Percentiles rank a stretch among this genome's conserved stretches.
Conservation (phyloP, 2,329 filamentous ascomycete genomes). For the Colletotrichum echinochloae region DNA sequence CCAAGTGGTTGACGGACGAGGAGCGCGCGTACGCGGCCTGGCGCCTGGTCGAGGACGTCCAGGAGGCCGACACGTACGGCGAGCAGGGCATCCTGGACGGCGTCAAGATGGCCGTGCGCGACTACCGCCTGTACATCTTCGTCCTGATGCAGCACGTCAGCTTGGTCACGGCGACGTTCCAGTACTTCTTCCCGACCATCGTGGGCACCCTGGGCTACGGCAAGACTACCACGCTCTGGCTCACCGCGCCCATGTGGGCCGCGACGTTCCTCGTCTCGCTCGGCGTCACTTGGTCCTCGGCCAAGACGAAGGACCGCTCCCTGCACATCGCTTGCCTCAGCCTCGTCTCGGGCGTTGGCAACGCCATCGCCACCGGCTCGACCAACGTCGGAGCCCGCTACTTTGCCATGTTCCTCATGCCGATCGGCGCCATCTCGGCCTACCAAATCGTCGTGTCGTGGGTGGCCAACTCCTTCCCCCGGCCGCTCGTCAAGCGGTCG, state of each 20-base stretch:
- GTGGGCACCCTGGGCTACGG: conserved; percentile 70
- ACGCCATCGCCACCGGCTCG: conserved; percentile 66
- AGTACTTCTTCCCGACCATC: conserved; percentile 75
- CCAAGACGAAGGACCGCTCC: conserved; percentile 65
- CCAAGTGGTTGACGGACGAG: conserved; percentile 62
- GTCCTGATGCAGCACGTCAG: conserved; percentile 66
- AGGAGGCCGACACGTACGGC: conserved; percentile 56
- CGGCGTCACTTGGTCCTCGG: conserved; percentile 66
- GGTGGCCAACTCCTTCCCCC: conserved; percentile 78
- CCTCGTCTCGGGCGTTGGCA: conserved; percentile 63
- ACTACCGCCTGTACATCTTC: conserved; percentile 65
- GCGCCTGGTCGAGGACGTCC: conserved; percentile 62
- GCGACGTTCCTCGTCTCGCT: conserved; percentile 66
- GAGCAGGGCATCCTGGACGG: conserved; percentile 57
- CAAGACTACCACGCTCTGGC: conserved; percentile 64
- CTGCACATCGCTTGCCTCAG: conserved; percentile 67
- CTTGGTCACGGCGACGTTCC: conserved; percentile 66
- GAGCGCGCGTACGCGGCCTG: conserved; percentile 66
- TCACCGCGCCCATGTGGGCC: conserved; percentile 71
- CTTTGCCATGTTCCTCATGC: conserved; percentile 73
- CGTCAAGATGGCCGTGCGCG: conserved; percentile 60
- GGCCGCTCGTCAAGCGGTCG: conserved; percentile 75
- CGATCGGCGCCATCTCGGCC: conserved; percentile 63
- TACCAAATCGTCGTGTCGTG: conserved; percentile 73
- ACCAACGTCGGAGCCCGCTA: conserved; percentile 64